A percentile compares a stretch with the other conserved stretches of the same genome.
Evolutionary conservation across 306 rosid species (phyloP).

Genomic region (Alnus glutinosa): DNA sequence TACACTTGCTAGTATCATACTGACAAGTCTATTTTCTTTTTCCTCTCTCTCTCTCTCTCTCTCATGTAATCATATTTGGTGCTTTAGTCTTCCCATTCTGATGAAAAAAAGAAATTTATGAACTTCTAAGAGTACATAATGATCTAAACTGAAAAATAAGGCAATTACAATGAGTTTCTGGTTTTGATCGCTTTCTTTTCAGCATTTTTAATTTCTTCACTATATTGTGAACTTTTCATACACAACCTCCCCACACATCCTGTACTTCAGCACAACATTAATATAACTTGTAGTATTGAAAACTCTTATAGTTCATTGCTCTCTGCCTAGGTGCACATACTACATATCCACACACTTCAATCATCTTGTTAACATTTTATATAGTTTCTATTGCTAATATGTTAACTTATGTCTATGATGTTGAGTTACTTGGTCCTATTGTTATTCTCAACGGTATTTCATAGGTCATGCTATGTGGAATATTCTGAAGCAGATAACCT

Average conservation of each 20-base stretch:
- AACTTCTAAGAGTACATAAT: background rate
- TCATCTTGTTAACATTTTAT: background rate
- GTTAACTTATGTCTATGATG: background rate
- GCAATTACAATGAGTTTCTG: background rate
- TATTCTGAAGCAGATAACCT: background rate
- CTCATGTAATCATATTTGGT: background rate
- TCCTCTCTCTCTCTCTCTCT: background rate
- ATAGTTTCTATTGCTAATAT: background rate
- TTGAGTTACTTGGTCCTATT: background rate
- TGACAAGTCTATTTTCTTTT: constrained; percentile 8
- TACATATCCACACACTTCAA: background rate
- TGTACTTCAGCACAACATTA: background rate
- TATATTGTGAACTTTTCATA: background rate
- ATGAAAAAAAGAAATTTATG: no score
- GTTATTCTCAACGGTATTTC: background rate
- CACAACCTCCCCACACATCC: background rate
- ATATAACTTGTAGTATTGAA: no score
- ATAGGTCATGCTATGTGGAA: background rate
- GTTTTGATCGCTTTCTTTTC: background rate
- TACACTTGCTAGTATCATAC: constrained; percentile 19
- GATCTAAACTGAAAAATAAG: background rate
- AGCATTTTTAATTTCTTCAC: background rate
- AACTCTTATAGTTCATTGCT: no score
- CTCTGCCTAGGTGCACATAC: background rate
- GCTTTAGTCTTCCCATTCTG: background rate